Percentiles rank a stretch among this genome's conserved stretches.
phyloP scores from a whole-genome alignment of 805 yeast species.

The Nematodospora valgi region DNA sequence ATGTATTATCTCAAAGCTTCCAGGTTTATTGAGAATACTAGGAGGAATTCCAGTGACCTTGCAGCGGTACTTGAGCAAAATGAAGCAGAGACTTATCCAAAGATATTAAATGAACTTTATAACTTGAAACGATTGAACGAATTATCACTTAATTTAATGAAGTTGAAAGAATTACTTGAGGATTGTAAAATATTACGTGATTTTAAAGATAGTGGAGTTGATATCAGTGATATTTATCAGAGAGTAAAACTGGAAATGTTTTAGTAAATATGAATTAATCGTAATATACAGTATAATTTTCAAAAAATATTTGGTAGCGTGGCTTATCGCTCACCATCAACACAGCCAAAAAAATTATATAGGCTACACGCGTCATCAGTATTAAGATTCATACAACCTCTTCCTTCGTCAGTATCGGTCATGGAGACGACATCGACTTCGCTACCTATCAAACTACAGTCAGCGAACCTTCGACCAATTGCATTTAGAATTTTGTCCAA shows the following conservation, averaged over 20 bases:
- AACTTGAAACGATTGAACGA: conserved; percentile 7
- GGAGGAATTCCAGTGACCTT: conserved; percentile 1
- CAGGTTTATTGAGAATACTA: conserved; percentile 3
- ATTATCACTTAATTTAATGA: conserved; percentile 5
- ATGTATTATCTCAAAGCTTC: background rate
- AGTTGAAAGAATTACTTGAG: conserved; percentile 4
- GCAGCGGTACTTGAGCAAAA: background rate
- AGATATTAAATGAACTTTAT: conserved; percentile 2
- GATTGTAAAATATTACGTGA: conserved; percentile 8
- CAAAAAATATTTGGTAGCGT: too few species aligned
- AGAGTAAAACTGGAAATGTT: conserved; percentile 5
- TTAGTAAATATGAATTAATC: too few species aligned
- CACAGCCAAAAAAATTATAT: too few species aligned
- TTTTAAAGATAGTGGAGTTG: conserved; percentile 5
- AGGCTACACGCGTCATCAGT: too few species aligned
- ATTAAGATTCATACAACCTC: too few species aligned
- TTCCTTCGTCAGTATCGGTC: too few species aligned
- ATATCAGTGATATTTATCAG: conserved; percentile 6
- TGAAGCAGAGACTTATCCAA: background rate
- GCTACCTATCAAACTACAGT: conserved; percentile 74
- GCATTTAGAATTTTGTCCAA: conserved; percentile 89
- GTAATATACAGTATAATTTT: too few species aligned
- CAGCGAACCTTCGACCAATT: conserved; percentile 82
- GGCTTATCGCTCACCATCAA: too few species aligned
- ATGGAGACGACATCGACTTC: conserved; percentile 16